These are phyloP conservation scores for Zygoascus bituminiphila DNA, from an alignment of 805 yeast species.

Conservation along the genomic window DNA sequence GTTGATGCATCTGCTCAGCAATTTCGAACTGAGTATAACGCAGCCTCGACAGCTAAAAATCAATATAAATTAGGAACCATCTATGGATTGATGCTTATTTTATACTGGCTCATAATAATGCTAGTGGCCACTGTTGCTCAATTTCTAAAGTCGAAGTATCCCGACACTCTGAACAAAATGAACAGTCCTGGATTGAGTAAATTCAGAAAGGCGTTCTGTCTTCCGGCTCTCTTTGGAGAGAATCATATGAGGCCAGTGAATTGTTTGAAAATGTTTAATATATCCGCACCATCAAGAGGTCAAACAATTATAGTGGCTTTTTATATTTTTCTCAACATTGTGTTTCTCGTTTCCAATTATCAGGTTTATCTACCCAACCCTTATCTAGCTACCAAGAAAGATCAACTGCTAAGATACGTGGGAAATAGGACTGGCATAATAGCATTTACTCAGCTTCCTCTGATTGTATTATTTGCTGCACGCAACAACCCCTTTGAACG, in stretches of 20 bases:
- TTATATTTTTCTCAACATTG: conserved; percentile 28
- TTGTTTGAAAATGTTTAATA: conserved; percentile 10
- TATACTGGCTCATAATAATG: conserved; percentile 27
- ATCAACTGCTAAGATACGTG: conserved; percentile 16
- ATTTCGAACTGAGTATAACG: conserved; percentile 14
- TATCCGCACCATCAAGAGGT: conserved; percentile 35
- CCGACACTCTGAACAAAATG: conserved; percentile 25
- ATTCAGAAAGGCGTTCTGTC: conserved; percentile 23
- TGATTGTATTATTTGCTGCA: conserved; percentile 42
- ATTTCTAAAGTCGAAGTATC: conserved; percentile 16
- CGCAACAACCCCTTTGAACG: conserved; percentile 60
- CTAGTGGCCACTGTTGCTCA: conserved; percentile 19
- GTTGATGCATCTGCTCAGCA: conserved; percentile 5
- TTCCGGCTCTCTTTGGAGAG: conserved; percentile 28
- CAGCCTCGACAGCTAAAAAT: conserved; percentile 21
- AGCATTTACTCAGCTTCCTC: conserved; percentile 22
- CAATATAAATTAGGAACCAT: conserved; percentile 25
- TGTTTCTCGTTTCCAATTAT: conserved; percentile 20
- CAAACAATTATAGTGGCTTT: conserved; percentile 33
- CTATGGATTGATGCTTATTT: conserved; percentile 25
- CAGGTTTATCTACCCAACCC: conserved; percentile 15
- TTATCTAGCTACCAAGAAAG: conserved; percentile 5
- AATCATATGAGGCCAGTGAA: conserved; percentile 25
- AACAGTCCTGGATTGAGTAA: conserved; percentile 18
- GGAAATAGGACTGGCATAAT: conserved; percentile 21